Percentiles rank a stretch among this genome's conserved stretches.
phyloP scores from a whole-genome alignment of 1,284 basidiomycete genomes.

The Boletus smithii region DNA sequence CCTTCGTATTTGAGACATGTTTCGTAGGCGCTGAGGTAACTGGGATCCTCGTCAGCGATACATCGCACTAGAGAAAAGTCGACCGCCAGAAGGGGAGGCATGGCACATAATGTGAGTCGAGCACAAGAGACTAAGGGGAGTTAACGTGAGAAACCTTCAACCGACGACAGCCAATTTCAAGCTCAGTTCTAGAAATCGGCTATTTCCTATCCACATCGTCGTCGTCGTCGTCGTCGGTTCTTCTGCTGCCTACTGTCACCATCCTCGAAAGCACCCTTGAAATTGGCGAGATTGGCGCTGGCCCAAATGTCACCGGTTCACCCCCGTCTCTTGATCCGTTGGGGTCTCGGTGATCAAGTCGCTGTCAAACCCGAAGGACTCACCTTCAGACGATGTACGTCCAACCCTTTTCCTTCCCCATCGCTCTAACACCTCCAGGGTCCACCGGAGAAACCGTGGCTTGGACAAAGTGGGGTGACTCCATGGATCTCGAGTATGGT shows the following conservation, averaged over 20 bases:
- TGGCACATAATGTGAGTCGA: not conserved
- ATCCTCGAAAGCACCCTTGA: conserved; percentile 40
- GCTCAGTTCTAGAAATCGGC: no score
- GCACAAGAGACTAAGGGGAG: no score
- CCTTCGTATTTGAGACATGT: not conserved
- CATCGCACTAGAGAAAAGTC: not conserved
- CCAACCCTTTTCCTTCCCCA: not conserved
- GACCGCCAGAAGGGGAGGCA: not conserved
- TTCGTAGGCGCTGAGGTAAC: not conserved
- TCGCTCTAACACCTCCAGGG: conserved; percentile 23
- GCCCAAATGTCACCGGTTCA: conserved; percentile 49
- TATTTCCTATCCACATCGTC: conserved; percentile 38
- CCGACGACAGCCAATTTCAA: no score
- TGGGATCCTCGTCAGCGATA: not conserved
- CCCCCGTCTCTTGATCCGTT: conserved; percentile 47
- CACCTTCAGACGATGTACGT: conserved; percentile 46
- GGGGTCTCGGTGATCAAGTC: conserved; percentile 46
- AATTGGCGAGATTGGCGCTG: conserved; percentile 47
- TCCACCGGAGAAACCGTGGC: conserved; percentile 44
- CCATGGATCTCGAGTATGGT: conserved; percentile 41
- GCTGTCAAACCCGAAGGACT: conserved; percentile 44
- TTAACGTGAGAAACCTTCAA: no score
- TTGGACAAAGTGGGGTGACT: conserved; percentile 42
- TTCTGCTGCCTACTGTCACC: conserved; percentile 44
- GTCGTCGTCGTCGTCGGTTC: conserved; percentile 54